Evolutionary conservation across 2,329 filamentous ascomycete species (phyloP).

Genomic region (Paecilomyces formosus): DNA sequence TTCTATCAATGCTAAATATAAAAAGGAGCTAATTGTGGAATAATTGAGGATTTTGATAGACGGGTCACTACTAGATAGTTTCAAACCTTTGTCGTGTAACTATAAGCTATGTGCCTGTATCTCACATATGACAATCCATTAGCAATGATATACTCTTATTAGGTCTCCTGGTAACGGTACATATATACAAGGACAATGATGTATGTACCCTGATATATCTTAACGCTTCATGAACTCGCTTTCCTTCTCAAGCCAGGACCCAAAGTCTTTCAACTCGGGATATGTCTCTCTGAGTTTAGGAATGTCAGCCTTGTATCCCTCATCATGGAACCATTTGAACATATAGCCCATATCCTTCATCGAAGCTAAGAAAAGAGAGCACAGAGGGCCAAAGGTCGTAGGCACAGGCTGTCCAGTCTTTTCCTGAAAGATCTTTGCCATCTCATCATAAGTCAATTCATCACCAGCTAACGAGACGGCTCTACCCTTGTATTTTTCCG

Average conservation of each 20-base stretch:
- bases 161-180: background rate
- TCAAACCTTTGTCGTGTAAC: too few species aligned
- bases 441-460: constrained; percentile 41
- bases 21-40: too few species aligned
- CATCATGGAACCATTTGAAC: constrained; percentile 45
- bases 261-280: constrained; percentile 41
- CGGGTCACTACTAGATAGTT: too few species aligned
- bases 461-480: constrained; percentile 47
- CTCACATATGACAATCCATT: background rate
- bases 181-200: background rate
- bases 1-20: too few species aligned
- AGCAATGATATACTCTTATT: background rate
- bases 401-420: constrained; percentile 39
- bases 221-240: constrained; percentile 28
- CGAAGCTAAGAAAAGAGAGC: constrained; percentile 31
- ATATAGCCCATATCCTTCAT: constrained; percentile 40
- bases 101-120: background rate
- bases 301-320: constrained; percentile 43
- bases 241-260: constrained; percentile 41
- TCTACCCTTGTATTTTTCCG: constrained; percentile 37
- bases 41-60: too few species aligned
- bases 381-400: constrained; percentile 34
- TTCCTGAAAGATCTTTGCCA: constrained; percentile 39
- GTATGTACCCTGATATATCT: background rate
- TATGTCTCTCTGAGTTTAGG: constrained; percentile 33